Base-by-base conservation (phyloP, 768 basidiomycete genomes). In the Mycena galericulata region DNA sequence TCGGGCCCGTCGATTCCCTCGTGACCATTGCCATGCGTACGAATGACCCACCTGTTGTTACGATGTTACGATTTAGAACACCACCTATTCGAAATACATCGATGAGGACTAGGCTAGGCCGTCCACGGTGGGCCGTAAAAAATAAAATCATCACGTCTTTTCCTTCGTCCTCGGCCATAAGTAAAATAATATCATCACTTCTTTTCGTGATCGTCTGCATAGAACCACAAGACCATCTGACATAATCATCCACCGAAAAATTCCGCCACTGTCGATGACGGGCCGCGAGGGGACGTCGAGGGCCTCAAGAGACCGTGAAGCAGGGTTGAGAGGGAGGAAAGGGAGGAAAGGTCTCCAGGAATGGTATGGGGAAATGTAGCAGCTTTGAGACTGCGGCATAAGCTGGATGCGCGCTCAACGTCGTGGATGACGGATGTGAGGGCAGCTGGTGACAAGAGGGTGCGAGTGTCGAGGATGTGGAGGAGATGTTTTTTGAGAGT, bases 391-490 rank as follows among this genome's bases (percentile, higher is more conserved):
- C 34, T 24, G 36, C 36, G 36, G 34, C 34, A 55, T 9, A 40
- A 36, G 53, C 22, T 55, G 36, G 53, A 55, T 38, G 36, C 36
- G 53, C 34, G 12, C n/a, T 22, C n/a, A 30, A 22, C 22, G 36
- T 38, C 36, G n/a, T 55, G 55, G 55, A 57, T 57, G 55, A 57
- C 55, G 38, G 51, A 4, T 17, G 20, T 15, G 51, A 54, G 51
- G 51, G 34, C 32, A 17, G 10, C 51, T 54, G 51, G 20, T 9
- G 51, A 17, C 51, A 54, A 36, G 51, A 54, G 30, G 51, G 51
- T 54, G 51, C 5, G 51, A 36, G 51, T 30, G 30, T 36, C 20
- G 32, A 54, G 51, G 32, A 54, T 7, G 24, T 49, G 47, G 7
- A 49, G 47, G 18, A 49, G 7, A 18, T 49, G 47, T 49, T 7